These are phyloP conservation scores for Boletellus deceptivus DNA, from an alignment of 1,284 basidiomycete species.

Conservation along the genomic window DNA sequence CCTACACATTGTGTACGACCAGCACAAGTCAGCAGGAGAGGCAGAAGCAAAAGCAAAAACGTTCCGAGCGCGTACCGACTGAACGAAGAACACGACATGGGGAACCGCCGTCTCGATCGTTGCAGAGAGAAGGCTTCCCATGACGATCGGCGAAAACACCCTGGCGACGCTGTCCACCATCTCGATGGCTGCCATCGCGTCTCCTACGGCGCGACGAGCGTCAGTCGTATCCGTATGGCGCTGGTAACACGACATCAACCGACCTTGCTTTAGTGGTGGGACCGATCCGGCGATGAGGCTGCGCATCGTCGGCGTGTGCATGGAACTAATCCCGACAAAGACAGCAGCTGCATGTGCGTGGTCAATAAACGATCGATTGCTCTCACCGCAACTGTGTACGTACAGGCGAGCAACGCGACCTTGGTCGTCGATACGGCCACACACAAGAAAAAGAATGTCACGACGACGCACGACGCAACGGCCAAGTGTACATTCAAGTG, in stretches of 20 bases:
- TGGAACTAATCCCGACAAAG: slow-evolving; percentile 18
- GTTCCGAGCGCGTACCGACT: slow-evolving; percentile 13
- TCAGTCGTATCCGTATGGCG: not conserved
- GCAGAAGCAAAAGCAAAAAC: not conserved
- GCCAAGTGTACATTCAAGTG: slow-evolving; percentile 32
- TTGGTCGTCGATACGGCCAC: slow-evolving; percentile 15
- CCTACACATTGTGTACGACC: slow-evolving; percentile 1
- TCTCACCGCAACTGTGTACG: not conserved
- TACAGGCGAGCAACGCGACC: slow-evolving; percentile 15
- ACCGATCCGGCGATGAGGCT: slow-evolving; percentile 34
- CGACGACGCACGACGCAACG: slow-evolving; percentile 21
- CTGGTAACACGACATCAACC: not conserved
- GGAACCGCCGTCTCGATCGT: slow-evolving; percentile 17
- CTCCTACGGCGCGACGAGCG: slow-evolving; percentile 20
- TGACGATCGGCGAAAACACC: slow-evolving; percentile 28
- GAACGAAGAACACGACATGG: slow-evolving; percentile 21
- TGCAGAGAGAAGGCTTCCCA: slow-evolving; percentile 22
- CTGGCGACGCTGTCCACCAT: slow-evolving; percentile 29
- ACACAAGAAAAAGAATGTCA: slow-evolving; percentile 15
- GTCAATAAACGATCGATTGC: not conserved
- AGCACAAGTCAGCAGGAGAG: not conserved
- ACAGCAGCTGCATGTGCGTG: slow-evolving; percentile 12
- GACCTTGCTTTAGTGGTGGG: slow-evolving; percentile 34
- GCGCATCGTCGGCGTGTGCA: slow-evolving; percentile 24
- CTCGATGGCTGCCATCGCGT: slow-evolving; percentile 32